These are phyloP conservation scores for Globisporangium spinosum DNA, from an alignment of 352 stramenopile genomes.

Conservation along the genomic window DNA sequence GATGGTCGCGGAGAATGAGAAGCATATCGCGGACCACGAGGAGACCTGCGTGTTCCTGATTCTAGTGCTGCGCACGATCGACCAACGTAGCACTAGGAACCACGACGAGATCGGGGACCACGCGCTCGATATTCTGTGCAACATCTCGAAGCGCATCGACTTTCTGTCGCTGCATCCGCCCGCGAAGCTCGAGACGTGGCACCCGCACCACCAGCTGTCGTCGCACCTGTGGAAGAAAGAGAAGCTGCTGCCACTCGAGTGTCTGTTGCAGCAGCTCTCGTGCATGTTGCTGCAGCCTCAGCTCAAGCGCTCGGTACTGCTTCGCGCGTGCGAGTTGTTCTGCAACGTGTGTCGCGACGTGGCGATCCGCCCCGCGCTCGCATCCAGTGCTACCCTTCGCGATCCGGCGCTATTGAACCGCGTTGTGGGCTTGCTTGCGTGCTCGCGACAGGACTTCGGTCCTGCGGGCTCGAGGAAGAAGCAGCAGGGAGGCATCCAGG, in stretches of 20 bases:
- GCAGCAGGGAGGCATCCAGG: conserved; percentile 26
- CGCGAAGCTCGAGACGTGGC: conserved; percentile 50
- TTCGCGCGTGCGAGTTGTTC: conserved; percentile 60
- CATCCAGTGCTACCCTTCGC: conserved; percentile 40
- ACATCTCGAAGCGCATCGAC: conserved; percentile 66
- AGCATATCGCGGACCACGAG: conserved; percentile 58
- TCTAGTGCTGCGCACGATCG: conserved; percentile 39
- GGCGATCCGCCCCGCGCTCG: conserved; percentile 37
- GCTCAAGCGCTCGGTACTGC: conserved; percentile 48
- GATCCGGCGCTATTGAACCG: conserved; percentile 45
- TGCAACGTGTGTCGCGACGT: conserved; percentile 58
- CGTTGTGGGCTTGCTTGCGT: conserved; percentile 48
- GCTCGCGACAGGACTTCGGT: conserved; percentile 49
- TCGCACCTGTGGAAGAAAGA: conserved; percentile 64
- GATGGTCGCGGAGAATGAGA: conserved; percentile 70
- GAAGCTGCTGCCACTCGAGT: conserved; percentile 55
- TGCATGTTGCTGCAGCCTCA: conserved; percentile 34
- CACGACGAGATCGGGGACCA: conserved; percentile 69
- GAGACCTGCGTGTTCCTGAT: conserved; percentile 64
- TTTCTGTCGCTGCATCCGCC: conserved; percentile 60
- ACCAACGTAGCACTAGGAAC: conserved; percentile 24
- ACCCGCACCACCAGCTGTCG: conserved; percentile 54
- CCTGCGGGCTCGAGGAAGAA: conserved; percentile 23
- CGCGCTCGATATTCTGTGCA: conserved; percentile 72
- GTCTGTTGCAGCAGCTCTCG: conserved; percentile 48